phyloP scores from a whole-genome alignment of 768 basidiomycete genomes.

The Lentinula sp. region DNA sequence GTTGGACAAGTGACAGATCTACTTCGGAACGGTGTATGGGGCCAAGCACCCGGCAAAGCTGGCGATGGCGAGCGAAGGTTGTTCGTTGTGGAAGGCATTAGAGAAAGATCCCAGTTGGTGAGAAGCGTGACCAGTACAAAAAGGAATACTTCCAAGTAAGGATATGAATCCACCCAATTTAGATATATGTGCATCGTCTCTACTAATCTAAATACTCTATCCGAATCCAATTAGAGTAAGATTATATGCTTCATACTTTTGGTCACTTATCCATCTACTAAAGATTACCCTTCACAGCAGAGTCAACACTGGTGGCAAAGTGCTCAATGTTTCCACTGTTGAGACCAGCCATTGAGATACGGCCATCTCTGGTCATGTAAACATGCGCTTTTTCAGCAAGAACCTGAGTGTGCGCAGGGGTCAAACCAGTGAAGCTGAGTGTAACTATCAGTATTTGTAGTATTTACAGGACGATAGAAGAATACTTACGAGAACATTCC shows the following conservation, averaged over 20 bases:
- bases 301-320: conserved; percentile 83
- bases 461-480: background rate
- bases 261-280: conserved; percentile 18
- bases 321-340: conserved; percentile 82
- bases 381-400: conserved; percentile 86
- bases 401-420: conserved; percentile 68
- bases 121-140: background rate
- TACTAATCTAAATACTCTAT: background rate
- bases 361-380: conserved; percentile 92
- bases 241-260: conserved; percentile 4
- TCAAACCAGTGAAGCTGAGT: conserved; percentile 79
- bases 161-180: background rate
- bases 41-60: conserved; percentile 40
- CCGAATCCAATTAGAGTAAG: background rate
- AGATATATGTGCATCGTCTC: background rate
- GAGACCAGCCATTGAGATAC: conserved; percentile 91
- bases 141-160: background rate
- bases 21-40: conserved; percentile 18
- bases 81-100: conserved; percentile 11
- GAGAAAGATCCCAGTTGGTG: conserved; percentile 1
- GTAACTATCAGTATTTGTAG: background rate
- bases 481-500: conserved; percentile 88
- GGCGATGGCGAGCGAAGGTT: conserved; percentile 23
- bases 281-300: conserved; percentile 72
- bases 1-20: conserved; percentile 16